Evolutionary conservation across 2,329 filamentous ascomycete species (phyloP), one percentile per base, ranked within the genome.

Genomic region (Aspergillus ruber): DNA sequence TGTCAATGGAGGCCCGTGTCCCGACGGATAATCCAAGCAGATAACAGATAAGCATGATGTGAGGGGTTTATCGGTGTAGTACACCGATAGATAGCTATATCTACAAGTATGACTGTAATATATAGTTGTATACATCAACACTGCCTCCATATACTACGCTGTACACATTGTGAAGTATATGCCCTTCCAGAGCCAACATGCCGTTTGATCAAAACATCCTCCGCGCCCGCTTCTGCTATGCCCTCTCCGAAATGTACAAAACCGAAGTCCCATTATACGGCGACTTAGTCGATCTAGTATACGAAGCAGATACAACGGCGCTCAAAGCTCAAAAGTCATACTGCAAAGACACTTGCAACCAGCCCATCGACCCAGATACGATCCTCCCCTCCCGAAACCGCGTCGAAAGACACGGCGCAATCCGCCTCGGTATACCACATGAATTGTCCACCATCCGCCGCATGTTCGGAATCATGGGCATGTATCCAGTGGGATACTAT

Each of bases 401-500:
- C 8, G 51, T 70, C 0, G 68, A 70, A 50, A 51, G 66, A 36
- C 75, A 78, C 42, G 76, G 75, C 2, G 76, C 76, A 2, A 76
- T 79, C 35, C 66, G 75, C 0, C 66, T 78, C 0, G 75, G 76
- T 3, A 76, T 71, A 0, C 43, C 65, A 0, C 46, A 67, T 8
- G 76, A 79, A 50, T 58, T 78, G 9, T 53, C 56, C 4, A 73
- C 64, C 1, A 67, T 77, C 39, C 47, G 63, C 1, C 68, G 74
- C 7, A 56, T 79, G 23, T 77, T 79, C 48, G 61, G 64, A 0
- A 48, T 78, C 2, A 59, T 79, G 47, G 74, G 71, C 4, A 73
- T 79, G 69, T 55, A 70, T 18, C 67, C 77, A 0, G 74, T 79
- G 0, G 76, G 74, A 0, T 78, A 79, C 54, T 79, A 79, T 50